Evolutionary conservation across 306 rosid genomes (phyloP).

Genomic region (Begonia fuchsioides): DNA sequence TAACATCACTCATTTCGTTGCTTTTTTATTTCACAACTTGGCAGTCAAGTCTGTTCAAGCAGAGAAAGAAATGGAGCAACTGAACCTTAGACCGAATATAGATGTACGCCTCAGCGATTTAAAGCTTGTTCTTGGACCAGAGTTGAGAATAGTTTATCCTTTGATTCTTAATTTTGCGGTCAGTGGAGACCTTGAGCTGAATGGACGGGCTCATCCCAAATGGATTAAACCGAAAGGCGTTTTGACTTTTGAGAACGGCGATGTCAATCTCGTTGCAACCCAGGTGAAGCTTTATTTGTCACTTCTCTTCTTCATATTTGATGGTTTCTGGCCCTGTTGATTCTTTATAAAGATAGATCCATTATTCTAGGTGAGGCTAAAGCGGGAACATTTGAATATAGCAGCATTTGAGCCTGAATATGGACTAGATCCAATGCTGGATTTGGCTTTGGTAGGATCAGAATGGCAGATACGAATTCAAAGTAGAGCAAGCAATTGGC

Average conservation of each 20-base stretch:
- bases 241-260: conserved; percentile 75
- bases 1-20: neutral
- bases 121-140: conserved; percentile 87
- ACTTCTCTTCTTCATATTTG: conserved; percentile 5
- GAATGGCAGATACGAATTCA: conserved; percentile 80
- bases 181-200: conserved; percentile 83
- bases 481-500: conserved; percentile 87
- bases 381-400: conserved; percentile 63
- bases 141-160: conserved; percentile 80
- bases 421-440: conserved; percentile 89
- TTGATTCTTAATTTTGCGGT: conserved; percentile 67
- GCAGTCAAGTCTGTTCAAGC: conserved; percentile 35
- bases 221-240: conserved; percentile 65
- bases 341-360: conserved; percentile 10
- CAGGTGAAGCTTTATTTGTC: conserved; percentile 42
- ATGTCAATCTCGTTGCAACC: conserved; percentile 87
- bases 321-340: neutral
- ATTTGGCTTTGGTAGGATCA: conserved; percentile 75
- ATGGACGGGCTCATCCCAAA: conserved; percentile 73
- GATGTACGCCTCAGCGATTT: conserved; percentile 65
- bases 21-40: conserved; percentile 2
- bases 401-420: conserved; percentile 90
- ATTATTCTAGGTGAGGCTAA: conserved; percentile 66
- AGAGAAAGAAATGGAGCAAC: conserved; percentile 44
- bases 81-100: conserved; percentile 40